Percentiles rank a stretch among this genome's conserved stretches.
phyloP scores from a whole-genome alignment of 1,284 basidiomycete genomes.

The Ganoderma multipileum region DNA sequence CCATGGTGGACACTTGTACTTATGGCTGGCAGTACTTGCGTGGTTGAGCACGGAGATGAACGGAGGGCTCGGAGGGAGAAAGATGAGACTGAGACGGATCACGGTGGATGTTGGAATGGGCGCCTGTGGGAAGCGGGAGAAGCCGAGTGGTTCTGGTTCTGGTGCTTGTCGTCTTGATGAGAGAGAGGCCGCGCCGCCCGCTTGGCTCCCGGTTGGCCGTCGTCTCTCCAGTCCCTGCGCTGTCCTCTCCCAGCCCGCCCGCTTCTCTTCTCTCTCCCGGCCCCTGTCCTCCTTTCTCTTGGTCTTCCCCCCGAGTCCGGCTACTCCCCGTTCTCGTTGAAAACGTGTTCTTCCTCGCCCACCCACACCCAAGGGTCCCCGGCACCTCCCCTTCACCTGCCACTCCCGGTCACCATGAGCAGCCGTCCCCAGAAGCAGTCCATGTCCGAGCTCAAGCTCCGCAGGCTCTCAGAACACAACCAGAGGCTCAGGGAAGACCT shows the following conservation, averaged over 20 bases:
- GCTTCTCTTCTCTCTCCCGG: slow-evolving; percentile 12
- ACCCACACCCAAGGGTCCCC: slow-evolving; percentile 8
- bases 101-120: background rate
- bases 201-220: slow-evolving; percentile 1
- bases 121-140: background rate
- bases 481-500: slow-evolving; percentile 79
- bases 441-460: slow-evolving; percentile 86
- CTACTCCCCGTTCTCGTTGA: slow-evolving; percentile 18
- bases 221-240: slow-evolving; percentile 15
- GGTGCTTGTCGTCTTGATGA: slow-evolving; percentile 1
- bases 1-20: slow-evolving; percentile 24
- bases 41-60: background rate
- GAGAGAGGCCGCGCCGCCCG: slow-evolving; percentile 4
- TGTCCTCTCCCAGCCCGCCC: slow-evolving; percentile 5
- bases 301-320: slow-evolving; percentile 15
- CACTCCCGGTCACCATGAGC: slow-evolving; percentile 36
- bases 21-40: background rate
- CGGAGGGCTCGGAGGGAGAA: slow-evolving; percentile 3
- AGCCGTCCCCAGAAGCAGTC: slow-evolving; percentile 56
- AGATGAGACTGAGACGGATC: slow-evolving; percentile 9
- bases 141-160: background rate
- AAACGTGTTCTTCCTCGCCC: background rate
- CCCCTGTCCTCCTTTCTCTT: slow-evolving; percentile 12
- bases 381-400: slow-evolving; percentile 8
- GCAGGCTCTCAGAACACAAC: slow-evolving; percentile 83